Percentiles rank a stretch among this genome's conserved stretches.
Evolutionary conservation across 2,329 filamentous ascomycete genomes (phyloP).

Genomic region (Colletotrichum sublineola): DNA sequence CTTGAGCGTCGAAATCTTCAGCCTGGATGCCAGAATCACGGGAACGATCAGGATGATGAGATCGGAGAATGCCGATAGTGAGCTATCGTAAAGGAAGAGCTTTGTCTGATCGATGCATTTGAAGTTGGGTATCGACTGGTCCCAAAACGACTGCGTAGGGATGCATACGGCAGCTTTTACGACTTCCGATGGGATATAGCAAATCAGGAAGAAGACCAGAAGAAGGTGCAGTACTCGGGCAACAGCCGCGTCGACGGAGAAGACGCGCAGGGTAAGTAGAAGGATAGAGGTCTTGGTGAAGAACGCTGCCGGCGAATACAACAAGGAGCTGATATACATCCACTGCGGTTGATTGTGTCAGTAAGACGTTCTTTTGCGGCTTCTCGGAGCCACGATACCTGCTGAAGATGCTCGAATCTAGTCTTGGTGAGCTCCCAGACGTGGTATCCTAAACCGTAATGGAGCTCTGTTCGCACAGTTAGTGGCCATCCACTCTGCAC

Average conservation of each 20-base stretch:
- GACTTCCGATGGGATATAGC: constrained; percentile 48
- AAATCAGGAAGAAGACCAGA: constrained; percentile 46
- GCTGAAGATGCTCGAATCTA: constrained; percentile 21
- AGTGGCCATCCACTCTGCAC: background rate
- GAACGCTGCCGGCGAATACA: constrained; percentile 49
- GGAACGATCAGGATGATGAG: constrained; percentile 52
- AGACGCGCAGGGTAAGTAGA: constrained; percentile 50
- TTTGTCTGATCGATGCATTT: constrained; percentile 50
- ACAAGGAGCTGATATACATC: constrained; percentile 47
- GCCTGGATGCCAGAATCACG: constrained; percentile 49
- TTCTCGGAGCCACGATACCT: background rate
- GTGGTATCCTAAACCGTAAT: constrained; percentile 26
- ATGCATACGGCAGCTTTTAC: constrained; percentile 47
- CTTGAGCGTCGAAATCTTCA: constrained; percentile 47
- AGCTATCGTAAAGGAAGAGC: constrained; percentile 51
- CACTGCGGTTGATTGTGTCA: constrained; percentile 40
- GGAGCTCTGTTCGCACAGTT: constrained; percentile 16
- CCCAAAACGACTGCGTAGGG: constrained; percentile 47
- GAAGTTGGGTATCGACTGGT: constrained; percentile 30
- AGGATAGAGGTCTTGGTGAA: constrained; percentile 50
- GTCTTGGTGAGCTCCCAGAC: constrained; percentile 33
- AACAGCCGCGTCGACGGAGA: constrained; percentile 46
- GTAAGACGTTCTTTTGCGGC: background rate
- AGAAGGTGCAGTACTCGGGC: constrained; percentile 47
- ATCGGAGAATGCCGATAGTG: constrained; percentile 51